These are phyloP conservation scores for Dothistroma pini DNA, from an alignment of 2,329 filamentous ascomycete genomes.

Conservation along the genomic window DNA sequence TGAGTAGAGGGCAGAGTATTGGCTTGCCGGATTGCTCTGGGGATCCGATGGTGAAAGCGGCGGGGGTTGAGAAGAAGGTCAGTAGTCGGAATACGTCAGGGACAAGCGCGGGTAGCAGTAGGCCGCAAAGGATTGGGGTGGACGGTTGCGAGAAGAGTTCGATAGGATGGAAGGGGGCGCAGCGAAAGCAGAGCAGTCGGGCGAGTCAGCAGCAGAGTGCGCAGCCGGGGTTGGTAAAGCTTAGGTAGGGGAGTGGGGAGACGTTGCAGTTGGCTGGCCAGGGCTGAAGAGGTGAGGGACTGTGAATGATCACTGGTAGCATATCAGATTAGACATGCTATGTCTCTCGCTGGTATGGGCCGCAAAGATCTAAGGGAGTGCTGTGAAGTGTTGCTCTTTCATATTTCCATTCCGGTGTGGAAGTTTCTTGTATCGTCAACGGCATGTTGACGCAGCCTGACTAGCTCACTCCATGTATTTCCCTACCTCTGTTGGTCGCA, in stretches of 20 bases:
- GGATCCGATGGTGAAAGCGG: background rate
- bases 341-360: too few relatives aligned
- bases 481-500: too few relatives aligned
- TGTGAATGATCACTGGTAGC: background rate
- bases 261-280: background rate
- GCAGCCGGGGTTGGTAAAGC: background rate
- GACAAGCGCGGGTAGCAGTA: background rate
- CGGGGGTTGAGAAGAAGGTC: constrained; percentile 2
- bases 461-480: too few relatives aligned
- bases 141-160: background rate
- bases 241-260: background rate
- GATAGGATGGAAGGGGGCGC: background rate
- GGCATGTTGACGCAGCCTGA: too few relatives aligned
- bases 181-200: background rate
- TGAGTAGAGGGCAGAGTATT: background rate
- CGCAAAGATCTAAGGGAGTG: too few relatives aligned
- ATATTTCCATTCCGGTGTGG: too few relatives aligned
- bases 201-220: background rate
- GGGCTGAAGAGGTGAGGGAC: background rate
- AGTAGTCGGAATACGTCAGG: background rate
- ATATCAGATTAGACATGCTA: too few relatives aligned
- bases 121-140: background rate
- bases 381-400: too few relatives aligned
- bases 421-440: too few relatives aligned
- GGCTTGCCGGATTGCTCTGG: constrained; percentile 4